Conservation (phyloP, 257 asterid genomes). For the Solanum stenotomum region DNA sequence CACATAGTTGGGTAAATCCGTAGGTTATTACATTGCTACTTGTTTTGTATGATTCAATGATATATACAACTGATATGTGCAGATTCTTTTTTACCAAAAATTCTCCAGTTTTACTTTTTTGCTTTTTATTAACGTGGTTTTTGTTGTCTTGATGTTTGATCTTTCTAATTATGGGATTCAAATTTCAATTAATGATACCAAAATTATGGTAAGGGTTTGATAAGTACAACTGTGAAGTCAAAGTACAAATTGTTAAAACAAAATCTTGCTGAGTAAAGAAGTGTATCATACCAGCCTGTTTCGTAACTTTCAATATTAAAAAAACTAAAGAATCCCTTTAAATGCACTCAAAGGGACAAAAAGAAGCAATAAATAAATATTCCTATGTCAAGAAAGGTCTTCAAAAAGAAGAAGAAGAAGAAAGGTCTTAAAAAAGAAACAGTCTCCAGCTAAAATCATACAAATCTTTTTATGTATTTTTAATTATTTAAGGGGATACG, state of each 20-base stretch:
- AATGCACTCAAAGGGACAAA: not conserved
- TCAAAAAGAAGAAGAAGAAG: not conserved
- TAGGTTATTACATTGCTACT: slow-evolving; percentile 5
- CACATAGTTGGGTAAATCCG: slow-evolving; percentile 5
- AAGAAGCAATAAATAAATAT: not conserved
- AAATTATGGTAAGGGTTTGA: not conserved
- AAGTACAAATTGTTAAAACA: not conserved
- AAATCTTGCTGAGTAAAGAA: not conserved
- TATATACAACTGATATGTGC: slow-evolving; percentile 18
- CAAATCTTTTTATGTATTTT: not conserved
- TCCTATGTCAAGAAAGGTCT: not conserved
- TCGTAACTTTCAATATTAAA: not conserved
- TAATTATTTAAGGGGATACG: not conserved
- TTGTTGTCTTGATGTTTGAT: not conserved
- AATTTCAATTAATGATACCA: not conserved
- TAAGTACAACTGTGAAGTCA: not conserved
- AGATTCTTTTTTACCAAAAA: slow-evolving; percentile 2
- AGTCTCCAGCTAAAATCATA: not conserved
- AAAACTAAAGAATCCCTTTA: not conserved
- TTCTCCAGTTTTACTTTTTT: not conserved
- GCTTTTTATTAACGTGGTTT: not conserved
- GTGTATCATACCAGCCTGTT: not conserved
- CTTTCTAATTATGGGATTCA: not conserved
- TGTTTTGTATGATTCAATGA: slow-evolving; percentile 15
- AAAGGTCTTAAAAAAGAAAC: not conserved